These are phyloP conservation scores for Candida jianshihensis DNA, from an alignment of 805 yeast genomes.

Conservation along the genomic window DNA sequence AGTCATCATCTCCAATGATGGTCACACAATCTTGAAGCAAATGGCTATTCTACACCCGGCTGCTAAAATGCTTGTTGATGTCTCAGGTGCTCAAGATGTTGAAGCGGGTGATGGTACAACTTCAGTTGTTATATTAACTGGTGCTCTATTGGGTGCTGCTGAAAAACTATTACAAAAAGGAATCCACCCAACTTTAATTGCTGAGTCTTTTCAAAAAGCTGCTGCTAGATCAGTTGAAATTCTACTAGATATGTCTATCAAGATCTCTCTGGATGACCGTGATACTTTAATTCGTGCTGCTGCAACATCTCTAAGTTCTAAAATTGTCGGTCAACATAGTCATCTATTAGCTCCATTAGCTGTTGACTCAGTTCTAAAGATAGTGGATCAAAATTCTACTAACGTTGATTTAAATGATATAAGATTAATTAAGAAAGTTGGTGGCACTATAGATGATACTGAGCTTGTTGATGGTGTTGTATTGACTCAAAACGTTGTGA, in stretches of 20 bases:
- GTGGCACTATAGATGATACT: constrained; percentile 97
- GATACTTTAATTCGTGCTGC: constrained; percentile 89
- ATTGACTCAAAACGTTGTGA: constrained; percentile 82
- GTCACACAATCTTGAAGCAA: constrained; percentile 92
- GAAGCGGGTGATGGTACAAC: constrained; percentile 99
- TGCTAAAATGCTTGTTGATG: constrained; percentile 96
- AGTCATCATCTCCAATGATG: constrained; percentile 94
- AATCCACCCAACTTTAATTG: constrained; percentile 91
- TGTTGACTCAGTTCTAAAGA: constrained; percentile 85
- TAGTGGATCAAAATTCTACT: constrained; percentile 51
- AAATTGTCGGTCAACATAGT: constrained; percentile 91
- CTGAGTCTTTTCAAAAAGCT: constrained; percentile 90
- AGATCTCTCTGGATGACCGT: constrained; percentile 71
- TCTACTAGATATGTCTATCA: constrained; percentile 75
- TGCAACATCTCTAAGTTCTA: constrained; percentile 85
- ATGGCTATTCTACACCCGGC: constrained; percentile 99
- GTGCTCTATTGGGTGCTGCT: constrained; percentile 91
- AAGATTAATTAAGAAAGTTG: constrained; percentile 85
- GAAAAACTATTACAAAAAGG: constrained; percentile 84
- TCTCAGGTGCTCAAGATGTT: constrained; percentile 94
- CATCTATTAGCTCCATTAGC: constrained; percentile 84
- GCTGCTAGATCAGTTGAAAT: constrained; percentile 80
- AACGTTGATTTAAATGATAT: constrained; percentile 85
- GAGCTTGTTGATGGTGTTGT: constrained; percentile 90
- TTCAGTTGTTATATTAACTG: constrained; percentile 91